Evolutionary conservation across 345 rosid species (phyloP).

Genomic region (Capsella bursapastoris): DNA sequence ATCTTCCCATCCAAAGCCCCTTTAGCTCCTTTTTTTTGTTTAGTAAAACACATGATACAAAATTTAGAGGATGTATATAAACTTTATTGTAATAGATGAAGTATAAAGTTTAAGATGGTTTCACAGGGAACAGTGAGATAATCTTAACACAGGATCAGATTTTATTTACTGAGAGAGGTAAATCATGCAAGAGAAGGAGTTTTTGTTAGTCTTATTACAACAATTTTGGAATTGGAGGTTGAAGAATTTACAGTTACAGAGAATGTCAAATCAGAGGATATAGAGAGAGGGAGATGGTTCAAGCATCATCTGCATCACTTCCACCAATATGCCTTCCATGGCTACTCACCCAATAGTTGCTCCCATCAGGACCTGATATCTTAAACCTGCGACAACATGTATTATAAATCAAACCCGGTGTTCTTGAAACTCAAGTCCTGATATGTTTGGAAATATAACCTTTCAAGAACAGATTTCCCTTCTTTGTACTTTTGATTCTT

Average conservation of each 20-base stretch:
- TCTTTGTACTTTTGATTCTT: constrained; percentile 96
- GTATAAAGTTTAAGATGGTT: not conserved
- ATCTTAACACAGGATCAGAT: constrained; percentile 25
- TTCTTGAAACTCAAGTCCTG: not conserved
- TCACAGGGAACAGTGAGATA: constrained; percentile 15
- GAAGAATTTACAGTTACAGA: constrained; percentile 38
- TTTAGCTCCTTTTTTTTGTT: not conserved
- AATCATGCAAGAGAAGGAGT: not conserved
- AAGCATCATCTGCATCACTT: constrained; percentile 93
- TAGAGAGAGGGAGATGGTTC: constrained; percentile 41
- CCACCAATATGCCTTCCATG: constrained; percentile 78
- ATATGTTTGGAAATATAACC: constrained; percentile 47
- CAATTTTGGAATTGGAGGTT: constrained; percentile 3
- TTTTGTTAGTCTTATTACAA: constrained; percentile 20
- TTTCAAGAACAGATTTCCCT: constrained; percentile 93
- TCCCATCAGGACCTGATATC: constrained; percentile 90
- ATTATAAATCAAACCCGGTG: constrained; percentile 2
- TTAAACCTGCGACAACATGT: constrained; percentile 64
- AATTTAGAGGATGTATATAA: not conserved
- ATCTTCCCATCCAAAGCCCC: constrained; percentile 3
- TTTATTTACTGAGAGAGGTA: constrained; percentile 27
- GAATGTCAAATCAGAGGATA: constrained; percentile 17
- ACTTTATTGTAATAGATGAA: constrained; percentile 4
- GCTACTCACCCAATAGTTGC: constrained; percentile 71
- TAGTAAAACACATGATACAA: not conserved